Evolutionary conservation across 2,329 filamentous ascomycete genomes (phyloP).

Genomic region (Pseudomassariella vexata): DNA sequence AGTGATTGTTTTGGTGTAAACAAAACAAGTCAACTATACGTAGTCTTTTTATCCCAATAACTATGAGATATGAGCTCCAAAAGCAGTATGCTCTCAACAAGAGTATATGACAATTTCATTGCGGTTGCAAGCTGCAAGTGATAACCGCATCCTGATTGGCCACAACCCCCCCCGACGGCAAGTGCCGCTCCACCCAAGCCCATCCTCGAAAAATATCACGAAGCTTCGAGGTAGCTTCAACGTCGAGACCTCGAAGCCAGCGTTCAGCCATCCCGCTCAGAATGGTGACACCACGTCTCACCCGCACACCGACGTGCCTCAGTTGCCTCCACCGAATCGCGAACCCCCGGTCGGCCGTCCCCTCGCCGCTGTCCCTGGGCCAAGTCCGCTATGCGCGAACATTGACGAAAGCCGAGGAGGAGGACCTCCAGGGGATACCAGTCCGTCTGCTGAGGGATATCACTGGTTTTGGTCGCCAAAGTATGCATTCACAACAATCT

Average conservation of each 20-base stretch:
- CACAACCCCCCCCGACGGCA: conserved; percentile 4
- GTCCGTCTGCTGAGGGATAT: conserved; percentile 37
- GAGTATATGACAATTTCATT: no score
- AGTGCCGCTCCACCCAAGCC: conserved; percentile 12
- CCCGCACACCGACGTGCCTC: conserved; percentile 22
- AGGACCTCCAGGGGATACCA: conserved; percentile 33
- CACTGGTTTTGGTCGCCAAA: conserved; percentile 31
- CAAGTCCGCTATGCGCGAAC: conserved; percentile 23
- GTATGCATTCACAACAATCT: conserved; percentile 19
- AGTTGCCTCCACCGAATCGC: conserved; percentile 24
- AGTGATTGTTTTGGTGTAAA: no score
- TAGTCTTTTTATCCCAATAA: no score
- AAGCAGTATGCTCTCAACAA: no score
- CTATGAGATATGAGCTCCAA: no score
- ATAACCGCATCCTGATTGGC: no score
- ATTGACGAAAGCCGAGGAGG: conserved; percentile 27
- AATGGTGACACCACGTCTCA: conserved; percentile 9
- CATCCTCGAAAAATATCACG: conserved; percentile 7
- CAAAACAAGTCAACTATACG: no score
- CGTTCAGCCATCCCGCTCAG: neutral
- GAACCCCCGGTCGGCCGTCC: conserved; percentile 10
- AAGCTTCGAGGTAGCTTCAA: neutral
- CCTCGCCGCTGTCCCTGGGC: conserved; percentile 17
- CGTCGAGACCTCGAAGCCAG: neutral
- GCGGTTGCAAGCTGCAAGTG: no score